Evolutionary conservation across 179 eudicot genomes (phyloP), one percentile per base, ranked within the genome.

Genomic region (Camellia oleifera): DNA sequence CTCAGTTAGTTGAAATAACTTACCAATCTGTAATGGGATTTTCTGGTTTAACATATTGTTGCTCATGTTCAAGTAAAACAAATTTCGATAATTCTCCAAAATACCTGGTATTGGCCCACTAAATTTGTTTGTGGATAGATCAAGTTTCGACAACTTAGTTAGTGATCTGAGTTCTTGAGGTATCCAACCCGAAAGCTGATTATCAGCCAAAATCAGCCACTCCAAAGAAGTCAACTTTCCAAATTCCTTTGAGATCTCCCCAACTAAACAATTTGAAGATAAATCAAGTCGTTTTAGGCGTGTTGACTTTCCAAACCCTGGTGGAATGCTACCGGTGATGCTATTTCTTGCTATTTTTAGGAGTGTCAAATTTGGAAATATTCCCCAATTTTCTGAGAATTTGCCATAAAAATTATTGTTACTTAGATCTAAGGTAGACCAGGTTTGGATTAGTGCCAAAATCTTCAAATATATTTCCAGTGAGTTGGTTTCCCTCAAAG

Each of bases 251-350:
- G 94, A 93, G 32, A 91, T 86, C 23, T 26, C 76, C 44, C 93
- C 93, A 52, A 54, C 80, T 10, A 91, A 69, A 48, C 60, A 83
- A 79, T 91, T 91, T n/a, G 93, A 87, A n/a, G 93, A 90, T 68
- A 91, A 77, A 72, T 88, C 86, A 18, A 91, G 85, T 48, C 40
- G 52, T 17, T 80, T 85, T 69, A 89, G 69, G 23, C 77, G 72
- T 15, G 83, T 69, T 12, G 80, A 81, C 32, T 65, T 54, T 57
- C 87, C 84, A 14, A 90, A 53, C 79, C 86, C 88, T 53, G 62
- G 77, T 7, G 91, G 87, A 11, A 90, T 83, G 54, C 17, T 68
- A 3, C 93, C 91, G 4, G 80, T 79, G 48, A 90, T 88, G 48
- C 69, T 63, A 64, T 90, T 90, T 8, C 87, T 81, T 3, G 88